Conservation (phyloP, 192 early-diverging fungal species). For the Phlyctochytrium bullatum region DNA sequence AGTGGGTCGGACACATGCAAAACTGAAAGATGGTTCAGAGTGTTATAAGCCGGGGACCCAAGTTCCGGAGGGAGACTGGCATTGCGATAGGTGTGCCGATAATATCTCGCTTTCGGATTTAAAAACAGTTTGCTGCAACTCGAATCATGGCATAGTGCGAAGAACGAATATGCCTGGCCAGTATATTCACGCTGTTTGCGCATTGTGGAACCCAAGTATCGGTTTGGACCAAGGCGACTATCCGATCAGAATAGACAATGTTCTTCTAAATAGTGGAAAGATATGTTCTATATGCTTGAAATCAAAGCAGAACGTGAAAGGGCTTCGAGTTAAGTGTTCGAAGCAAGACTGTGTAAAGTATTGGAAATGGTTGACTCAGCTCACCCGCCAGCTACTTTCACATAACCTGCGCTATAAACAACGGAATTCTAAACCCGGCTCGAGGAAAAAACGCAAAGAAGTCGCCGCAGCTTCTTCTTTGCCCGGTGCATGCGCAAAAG, state of each 20-base stretch:
- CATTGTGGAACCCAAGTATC: slow-evolving; percentile 16
- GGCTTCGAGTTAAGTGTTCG: slow-evolving; percentile 13
- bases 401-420: slow-evolving; percentile 17
- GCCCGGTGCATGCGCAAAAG: neutral
- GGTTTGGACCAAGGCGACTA: slow-evolving; percentile 8
- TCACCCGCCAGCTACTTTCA: slow-evolving; percentile 11
- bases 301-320: slow-evolving; percentile 1
- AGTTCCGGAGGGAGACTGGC: neutral
- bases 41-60: slow-evolving; percentile 15
- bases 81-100: slow-evolving; percentile 17
- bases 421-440: neutral
- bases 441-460: slow-evolving; percentile 4
- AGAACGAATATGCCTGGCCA: slow-evolving; percentile 15
- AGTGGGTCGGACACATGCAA: neutral
- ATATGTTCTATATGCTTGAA: slow-evolving; percentile 15
- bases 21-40: neutral
- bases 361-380: neutral
- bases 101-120: slow-evolving; percentile 1
- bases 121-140: slow-evolving; percentile 15
- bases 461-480: neutral
- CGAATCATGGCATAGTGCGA: slow-evolving; percentile 6
- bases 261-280: slow-evolving; percentile 8
- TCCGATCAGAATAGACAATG: slow-evolving; percentile 4
- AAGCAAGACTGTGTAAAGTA: slow-evolving; percentile 14
- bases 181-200: slow-evolving; percentile 25